Conservation (phyloP, 768 basidiomycete genomes). For the Naganishia vaughanmartiniae region DNA sequence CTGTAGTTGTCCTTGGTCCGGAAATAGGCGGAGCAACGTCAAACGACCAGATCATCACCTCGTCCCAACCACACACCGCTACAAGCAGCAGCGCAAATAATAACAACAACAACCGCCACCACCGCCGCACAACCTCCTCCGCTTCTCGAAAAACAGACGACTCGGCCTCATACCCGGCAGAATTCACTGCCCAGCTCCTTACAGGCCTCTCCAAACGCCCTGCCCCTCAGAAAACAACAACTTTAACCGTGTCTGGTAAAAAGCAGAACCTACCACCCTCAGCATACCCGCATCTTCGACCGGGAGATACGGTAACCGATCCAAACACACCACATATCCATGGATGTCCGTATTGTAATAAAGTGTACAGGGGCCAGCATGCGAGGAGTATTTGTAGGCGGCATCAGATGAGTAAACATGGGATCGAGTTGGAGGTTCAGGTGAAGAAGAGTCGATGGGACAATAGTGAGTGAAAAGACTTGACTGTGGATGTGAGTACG, state of each 20-base stretch:
- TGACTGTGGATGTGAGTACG: no score
- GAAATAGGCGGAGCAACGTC: neutral
- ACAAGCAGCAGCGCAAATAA: neutral
- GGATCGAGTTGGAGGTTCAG: slow-evolving; percentile 52
- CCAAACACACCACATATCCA: slow-evolving; percentile 28
- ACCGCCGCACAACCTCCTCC: slow-evolving; percentile 12
- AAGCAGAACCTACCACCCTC: slow-evolving; percentile 20
- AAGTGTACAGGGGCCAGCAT: slow-evolving; percentile 55
- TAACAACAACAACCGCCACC: neutral
- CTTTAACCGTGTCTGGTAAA: neutral
- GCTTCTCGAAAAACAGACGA: slow-evolving; percentile 19
- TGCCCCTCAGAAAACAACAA: slow-evolving; percentile 19
- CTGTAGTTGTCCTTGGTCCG: neutral
- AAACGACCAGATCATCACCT: no score
- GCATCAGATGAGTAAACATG: slow-evolving; percentile 55
- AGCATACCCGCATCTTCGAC: slow-evolving; percentile 25
- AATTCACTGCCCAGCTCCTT: slow-evolving; percentile 15
- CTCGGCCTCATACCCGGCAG: slow-evolving; percentile 11
- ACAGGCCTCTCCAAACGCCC: slow-evolving; percentile 18
- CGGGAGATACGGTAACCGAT: slow-evolving; percentile 31
- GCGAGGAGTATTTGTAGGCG: slow-evolving; percentile 54
- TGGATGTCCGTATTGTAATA: slow-evolving; percentile 47
- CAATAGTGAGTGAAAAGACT: slow-evolving; percentile 44
- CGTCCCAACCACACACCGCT: no score
- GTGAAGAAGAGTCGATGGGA: slow-evolving; percentile 54